Base-by-base conservation (phyloP, 2,329 filamentous ascomycete genomes). In the Colletotrichum graminicola region DNA sequence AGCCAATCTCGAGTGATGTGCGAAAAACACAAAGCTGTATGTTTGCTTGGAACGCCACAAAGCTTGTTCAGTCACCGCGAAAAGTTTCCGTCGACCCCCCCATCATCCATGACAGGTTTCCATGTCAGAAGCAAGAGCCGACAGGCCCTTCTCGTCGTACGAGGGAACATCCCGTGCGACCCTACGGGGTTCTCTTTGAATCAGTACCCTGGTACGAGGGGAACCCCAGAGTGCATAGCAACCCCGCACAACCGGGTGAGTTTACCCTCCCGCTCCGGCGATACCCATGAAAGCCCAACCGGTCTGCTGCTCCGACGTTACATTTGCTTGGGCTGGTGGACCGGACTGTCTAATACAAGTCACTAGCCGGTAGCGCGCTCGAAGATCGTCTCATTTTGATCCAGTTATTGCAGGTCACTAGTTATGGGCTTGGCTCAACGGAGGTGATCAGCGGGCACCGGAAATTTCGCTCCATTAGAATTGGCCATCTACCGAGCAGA, bases 201-300 rank as follows among this genome's bases (percentile, higher is more conserved):
- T 29, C 29, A 29, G 29, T 29, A 29, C 29, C 29, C 29, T 29
- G 4, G 18, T 45, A 36, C 47, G 47, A 41, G n/a, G 26, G n/a
- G 16, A 10, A 45, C 51, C 34, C 34, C 34, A 8, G 10, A 23
- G 18, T 43, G 7, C 39, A 36, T 39, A 2, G 4, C 39, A 68
- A 26, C 62, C 62, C 67, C 62, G 67, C 67, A 59, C n/a, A 45
- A 39, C 62, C 54, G 62, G 66, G 36, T 55, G 34, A 51, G 49
- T 55, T 49, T 43, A 55, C 55, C 47, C 62, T 66, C 62, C 49
- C 36, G 8, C 43, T 63, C 39, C n/a, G 66, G 60, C 62, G 29
- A 29, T 11, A 32, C 55, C 55, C 18, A 18, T 7, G 18, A 32
- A 32, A 32, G 7, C 26, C 23, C 21, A 63, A 21, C 34, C 36